phyloP scores from a whole-genome alignment of 495 filamentous ascomycete species.

The Thermothielavioides terrestris region DNA sequence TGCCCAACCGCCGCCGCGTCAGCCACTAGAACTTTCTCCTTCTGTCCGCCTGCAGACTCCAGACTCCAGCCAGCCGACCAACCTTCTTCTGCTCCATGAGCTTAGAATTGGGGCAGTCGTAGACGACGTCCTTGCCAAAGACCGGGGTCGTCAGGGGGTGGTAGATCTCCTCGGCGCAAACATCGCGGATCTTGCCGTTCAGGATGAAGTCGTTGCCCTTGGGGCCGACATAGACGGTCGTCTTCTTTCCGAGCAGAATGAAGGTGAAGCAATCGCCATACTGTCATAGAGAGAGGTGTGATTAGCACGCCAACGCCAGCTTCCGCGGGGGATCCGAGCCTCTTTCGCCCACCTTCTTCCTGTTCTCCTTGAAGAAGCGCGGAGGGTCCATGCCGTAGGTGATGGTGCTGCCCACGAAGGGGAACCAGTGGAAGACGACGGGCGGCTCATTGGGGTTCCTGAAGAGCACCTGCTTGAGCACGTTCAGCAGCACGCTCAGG shows the following conservation, averaged over 20 bases:
- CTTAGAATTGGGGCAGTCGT: slow-evolving; percentile 80
- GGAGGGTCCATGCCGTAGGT: slow-evolving; percentile 79
- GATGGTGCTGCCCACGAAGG: slow-evolving; percentile 69
- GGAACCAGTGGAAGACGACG: slow-evolving; percentile 77
- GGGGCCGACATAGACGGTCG: slow-evolving; percentile 66
- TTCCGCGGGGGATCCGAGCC: neutral
- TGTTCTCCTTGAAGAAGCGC: slow-evolving; percentile 62
- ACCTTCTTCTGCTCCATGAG: slow-evolving; percentile 40
- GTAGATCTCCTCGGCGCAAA: slow-evolving; percentile 78
- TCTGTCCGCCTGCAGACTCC: too few relatives aligned
- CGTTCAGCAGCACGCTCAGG: slow-evolving; percentile 53
- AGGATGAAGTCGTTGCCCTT: slow-evolving; percentile 81
- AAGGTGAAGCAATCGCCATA: slow-evolving; percentile 58
- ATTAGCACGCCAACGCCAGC: neutral
- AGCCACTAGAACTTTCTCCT: neutral
- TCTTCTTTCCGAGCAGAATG: slow-evolving; percentile 67
- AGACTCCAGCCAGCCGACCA: neutral
- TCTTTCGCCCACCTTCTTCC: slow-evolving; percentile 50
- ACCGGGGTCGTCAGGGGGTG: slow-evolving; percentile 74
- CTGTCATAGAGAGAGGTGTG: slow-evolving; percentile 12
- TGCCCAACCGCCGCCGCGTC: slow-evolving; percentile 20
- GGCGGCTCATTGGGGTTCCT: slow-evolving; percentile 67
- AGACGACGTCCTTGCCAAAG: slow-evolving; percentile 79
- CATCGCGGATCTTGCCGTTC: slow-evolving; percentile 74
- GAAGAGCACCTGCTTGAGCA: slow-evolving; percentile 59